A percentile compares a stretch with the other conserved stretches of the same genome.
These are phyloP conservation scores for Suhomyces taliae DNA, from an alignment of 1,139 yeast genomes.

Conservation along the genomic window DNA sequence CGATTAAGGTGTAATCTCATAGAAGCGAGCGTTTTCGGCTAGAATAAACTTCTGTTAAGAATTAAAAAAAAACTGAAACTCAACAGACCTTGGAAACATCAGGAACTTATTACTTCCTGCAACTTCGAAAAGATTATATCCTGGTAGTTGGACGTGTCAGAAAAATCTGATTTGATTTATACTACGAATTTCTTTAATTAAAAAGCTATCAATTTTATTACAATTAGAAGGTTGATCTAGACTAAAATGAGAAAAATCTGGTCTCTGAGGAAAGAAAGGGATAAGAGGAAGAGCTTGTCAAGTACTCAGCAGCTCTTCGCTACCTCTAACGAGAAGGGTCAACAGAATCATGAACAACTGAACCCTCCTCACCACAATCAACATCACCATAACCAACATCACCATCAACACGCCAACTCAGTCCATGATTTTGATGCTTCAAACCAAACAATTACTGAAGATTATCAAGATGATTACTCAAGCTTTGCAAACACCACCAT, in stretches of 20 bases:
- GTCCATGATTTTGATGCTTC: constrained; percentile 7
- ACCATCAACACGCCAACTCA: constrained; percentile 4
- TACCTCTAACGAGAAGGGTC: background rate
- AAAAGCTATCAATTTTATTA: no score
- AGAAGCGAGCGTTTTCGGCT: background rate
- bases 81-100: background rate
- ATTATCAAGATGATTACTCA: constrained; percentile 15
- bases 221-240: background rate
- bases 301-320: constrained; percentile 11
- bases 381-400: constrained; percentile 2
- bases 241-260: constrained; percentile 32
- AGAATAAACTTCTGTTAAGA: background rate
- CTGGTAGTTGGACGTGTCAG: no score
- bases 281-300: constrained; percentile 27
- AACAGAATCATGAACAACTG: background rate
- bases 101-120: background rate
- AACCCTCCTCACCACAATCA: background rate
- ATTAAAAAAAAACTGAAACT: background rate
- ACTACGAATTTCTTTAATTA: background rate
- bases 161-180: no score
- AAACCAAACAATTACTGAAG: constrained; percentile 10
- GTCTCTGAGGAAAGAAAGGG: constrained; percentile 32
- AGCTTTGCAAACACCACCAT: constrained; percentile 14
- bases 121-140: no score
- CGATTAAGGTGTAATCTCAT: background rate